These are phyloP conservation scores for Lipomyces japonicus DNA, from an alignment of 805 yeast genomes.

Conservation along the genomic window DNA sequence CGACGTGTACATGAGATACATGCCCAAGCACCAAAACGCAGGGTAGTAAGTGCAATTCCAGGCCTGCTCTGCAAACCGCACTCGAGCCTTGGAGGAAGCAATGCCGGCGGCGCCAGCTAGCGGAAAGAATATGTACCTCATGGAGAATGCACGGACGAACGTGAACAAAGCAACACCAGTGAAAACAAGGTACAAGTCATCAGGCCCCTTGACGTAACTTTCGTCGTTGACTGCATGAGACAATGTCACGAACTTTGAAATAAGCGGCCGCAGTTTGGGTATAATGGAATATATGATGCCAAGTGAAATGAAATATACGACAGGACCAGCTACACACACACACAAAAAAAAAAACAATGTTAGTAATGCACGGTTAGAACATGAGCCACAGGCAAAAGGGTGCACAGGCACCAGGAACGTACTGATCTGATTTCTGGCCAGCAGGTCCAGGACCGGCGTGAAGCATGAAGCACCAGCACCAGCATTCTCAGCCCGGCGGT, in stretches of 20 bases:
- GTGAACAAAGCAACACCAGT: constrained; percentile 55
- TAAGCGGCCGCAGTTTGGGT: constrained; percentile 34
- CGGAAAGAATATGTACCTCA: constrained; percentile 58
- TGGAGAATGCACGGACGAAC: constrained; percentile 56
- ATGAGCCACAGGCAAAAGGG: background rate
- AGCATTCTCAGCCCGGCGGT: no score
- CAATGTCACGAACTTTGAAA: constrained; percentile 37
- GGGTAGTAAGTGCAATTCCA: constrained; percentile 68
- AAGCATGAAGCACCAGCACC: constrained; percentile 1
- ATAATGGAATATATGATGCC: constrained; percentile 22
- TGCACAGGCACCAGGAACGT: background rate
- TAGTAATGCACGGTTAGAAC: background rate
- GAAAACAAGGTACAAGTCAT: constrained; percentile 41
- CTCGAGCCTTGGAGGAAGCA: constrained; percentile 48
- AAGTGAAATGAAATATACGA: constrained; percentile 11
- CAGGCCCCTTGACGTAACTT: constrained; percentile 25
- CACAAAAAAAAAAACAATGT: background rate
- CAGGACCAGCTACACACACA: constrained; percentile 19
- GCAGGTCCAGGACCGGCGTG: constrained; percentile 5
- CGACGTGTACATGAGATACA: constrained; percentile 53
- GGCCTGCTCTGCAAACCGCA: constrained; percentile 81
- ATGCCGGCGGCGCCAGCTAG: constrained; percentile 48
- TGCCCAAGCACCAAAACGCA: constrained; percentile 54
- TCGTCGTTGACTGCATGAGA: constrained; percentile 35
- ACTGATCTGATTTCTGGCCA: constrained; percentile 20